phyloP scores from a whole-genome alignment of 495 filamentous ascomycete species.

The Aspergillus steynii region DNA sequence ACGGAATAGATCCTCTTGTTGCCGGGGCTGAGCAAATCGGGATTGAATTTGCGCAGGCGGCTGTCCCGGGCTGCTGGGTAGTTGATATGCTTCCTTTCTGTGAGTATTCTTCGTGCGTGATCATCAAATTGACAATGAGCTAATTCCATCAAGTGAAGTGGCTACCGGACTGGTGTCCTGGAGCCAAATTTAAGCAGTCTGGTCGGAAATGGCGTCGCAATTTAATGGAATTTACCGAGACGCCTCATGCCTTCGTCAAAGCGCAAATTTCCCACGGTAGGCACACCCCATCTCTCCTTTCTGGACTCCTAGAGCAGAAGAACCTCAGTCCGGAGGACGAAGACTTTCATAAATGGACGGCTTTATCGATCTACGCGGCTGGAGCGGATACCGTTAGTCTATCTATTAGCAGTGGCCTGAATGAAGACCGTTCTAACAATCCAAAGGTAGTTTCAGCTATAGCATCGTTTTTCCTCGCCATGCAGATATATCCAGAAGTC shows the following conservation, averaged over 20 bases:
- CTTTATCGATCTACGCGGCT: slow-evolving; percentile 50
- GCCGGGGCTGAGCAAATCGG: slow-evolving; percentile 37
- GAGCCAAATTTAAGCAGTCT: slow-evolving; percentile 40
- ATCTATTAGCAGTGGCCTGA: background rate
- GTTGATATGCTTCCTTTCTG: slow-evolving; percentile 45
- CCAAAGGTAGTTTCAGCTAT: slow-evolving; percentile 32
- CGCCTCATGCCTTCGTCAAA: slow-evolving; percentile 43
- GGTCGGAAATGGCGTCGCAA: slow-evolving; percentile 25
- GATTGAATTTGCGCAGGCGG: slow-evolving; percentile 41
- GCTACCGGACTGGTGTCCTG: slow-evolving; percentile 48
- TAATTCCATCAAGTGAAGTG: slow-evolving; percentile 22
- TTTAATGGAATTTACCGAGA: background rate
- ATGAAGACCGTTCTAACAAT: background rate
- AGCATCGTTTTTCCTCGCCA: slow-evolving; percentile 45
- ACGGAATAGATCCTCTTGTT: slow-evolving; percentile 43
- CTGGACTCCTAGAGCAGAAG: slow-evolving; percentile 28
- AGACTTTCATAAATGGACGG: slow-evolving; percentile 37
- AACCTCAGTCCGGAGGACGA: slow-evolving; percentile 24
- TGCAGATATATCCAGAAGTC: slow-evolving; percentile 49
- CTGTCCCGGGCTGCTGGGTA: slow-evolving; percentile 42
- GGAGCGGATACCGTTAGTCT: slow-evolving; percentile 50
- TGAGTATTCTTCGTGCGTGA: slow-evolving; percentile 7
- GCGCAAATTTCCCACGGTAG: slow-evolving; percentile 36
- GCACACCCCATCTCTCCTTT: slow-evolving; percentile 36
- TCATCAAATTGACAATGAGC: background rate